Percentiles rank a stretch among this genome's conserved stretches.
Conservation (phyloP, 106 monocot species). For the Dendrobium catenatum region DNA sequence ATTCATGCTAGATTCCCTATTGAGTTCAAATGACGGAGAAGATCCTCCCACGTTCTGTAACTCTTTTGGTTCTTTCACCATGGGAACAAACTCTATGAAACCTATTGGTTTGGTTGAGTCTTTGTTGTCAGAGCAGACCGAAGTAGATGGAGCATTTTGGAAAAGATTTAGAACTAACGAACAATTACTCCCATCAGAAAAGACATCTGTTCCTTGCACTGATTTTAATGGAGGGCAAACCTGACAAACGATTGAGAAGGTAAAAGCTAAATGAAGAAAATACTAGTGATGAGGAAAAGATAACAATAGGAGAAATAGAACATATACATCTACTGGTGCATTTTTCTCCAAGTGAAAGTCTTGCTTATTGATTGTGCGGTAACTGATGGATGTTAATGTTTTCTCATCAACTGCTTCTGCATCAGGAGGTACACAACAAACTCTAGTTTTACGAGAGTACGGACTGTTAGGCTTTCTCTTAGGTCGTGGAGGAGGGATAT, state of each 20-base stretch:
- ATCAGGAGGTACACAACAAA: slow-evolving; percentile 15
- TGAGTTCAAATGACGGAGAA: slow-evolving; percentile 7
- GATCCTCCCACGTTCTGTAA: slow-evolving; percentile 10
- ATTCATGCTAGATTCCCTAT: slow-evolving; percentile 13
- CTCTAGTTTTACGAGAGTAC: slow-evolving; percentile 61
- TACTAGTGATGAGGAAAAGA: background rate
- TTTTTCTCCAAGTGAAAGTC: too few species aligned
- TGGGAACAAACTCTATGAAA: slow-evolving; percentile 22
- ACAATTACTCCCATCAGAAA: slow-evolving; percentile 41
- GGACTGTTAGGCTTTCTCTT: slow-evolving; percentile 87
- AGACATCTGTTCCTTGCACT: slow-evolving; percentile 22
- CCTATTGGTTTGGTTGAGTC: slow-evolving; percentile 13
- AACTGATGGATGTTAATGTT: slow-evolving; percentile 7
- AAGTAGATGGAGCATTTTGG: slow-evolving; percentile 44
- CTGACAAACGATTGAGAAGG: slow-evolving; percentile 13
- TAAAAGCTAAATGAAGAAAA: background rate
- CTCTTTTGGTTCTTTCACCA: slow-evolving; percentile 17
- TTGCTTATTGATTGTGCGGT: too few species aligned
- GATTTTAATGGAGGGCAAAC: slow-evolving; percentile 15
- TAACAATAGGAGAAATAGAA: background rate
- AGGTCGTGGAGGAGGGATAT: slow-evolving; percentile 94
- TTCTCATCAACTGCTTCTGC: slow-evolving; percentile 29
- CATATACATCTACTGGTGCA: too few species aligned
- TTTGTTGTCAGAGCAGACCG: slow-evolving; percentile 31
- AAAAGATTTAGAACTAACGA: slow-evolving; percentile 58